Conservation (phyloP, 2,329 filamentous ascomycete species). For the Neofusicoccum kwambonambiense region DNA sequence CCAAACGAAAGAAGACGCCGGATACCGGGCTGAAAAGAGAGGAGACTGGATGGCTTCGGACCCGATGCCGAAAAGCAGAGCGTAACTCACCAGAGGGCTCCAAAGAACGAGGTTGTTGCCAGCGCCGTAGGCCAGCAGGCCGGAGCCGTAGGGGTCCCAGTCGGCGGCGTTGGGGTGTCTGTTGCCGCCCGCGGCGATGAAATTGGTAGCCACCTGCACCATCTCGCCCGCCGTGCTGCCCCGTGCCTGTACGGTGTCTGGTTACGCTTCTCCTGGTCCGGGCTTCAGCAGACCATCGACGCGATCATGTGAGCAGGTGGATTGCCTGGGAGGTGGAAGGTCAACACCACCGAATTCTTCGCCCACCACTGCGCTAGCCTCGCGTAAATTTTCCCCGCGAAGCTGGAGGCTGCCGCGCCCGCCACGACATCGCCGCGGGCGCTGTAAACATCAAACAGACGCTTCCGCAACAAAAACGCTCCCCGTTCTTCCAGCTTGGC, state of each 20-base stretch:
- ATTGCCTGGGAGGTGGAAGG: background rate
- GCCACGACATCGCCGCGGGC: slow-evolving; percentile 1
- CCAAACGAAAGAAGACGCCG: background rate
- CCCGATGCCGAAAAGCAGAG: background rate
- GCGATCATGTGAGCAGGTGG: slow-evolving; percentile 2
- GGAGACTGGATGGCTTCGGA: background rate
- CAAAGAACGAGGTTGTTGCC: slow-evolving; percentile 88
- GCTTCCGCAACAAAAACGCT: background rate
- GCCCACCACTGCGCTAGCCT: slow-evolving; percentile 10
- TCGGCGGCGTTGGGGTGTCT: slow-evolving; percentile 86
- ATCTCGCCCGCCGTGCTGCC: background rate
- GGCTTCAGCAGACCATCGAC: background rate
- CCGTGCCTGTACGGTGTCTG: no score
- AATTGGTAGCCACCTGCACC: slow-evolving; percentile 35
- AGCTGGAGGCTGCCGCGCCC: background rate
- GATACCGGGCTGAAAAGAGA: background rate
- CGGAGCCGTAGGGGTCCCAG: slow-evolving; percentile 66
- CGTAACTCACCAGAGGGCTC: slow-evolving; percentile 67
- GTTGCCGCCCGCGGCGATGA: slow-evolving; percentile 80
- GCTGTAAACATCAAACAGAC: background rate
- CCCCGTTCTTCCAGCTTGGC: background rate
- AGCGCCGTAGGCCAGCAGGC: slow-evolving; percentile 81
- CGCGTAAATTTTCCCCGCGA: slow-evolving; percentile 17
- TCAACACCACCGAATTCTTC: slow-evolving; percentile 18
- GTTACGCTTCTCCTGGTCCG: background rate